Evolutionary conservation across 305 asterid genomes (phyloP).

Genomic region (Fraxinus nigra): DNA sequence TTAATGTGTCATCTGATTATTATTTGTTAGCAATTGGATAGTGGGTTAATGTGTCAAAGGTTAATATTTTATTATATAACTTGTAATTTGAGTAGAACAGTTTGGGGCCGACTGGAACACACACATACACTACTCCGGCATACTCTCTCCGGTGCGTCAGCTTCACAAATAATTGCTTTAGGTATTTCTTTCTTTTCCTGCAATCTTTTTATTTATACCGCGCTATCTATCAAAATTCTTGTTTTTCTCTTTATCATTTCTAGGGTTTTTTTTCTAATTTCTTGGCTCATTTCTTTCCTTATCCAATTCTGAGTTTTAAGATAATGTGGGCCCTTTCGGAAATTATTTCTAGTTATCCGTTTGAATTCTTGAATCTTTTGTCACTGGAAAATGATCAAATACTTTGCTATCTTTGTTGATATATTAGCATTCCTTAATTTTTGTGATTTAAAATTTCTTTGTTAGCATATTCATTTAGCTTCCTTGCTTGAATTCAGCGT

Average conservation of each 20-base stretch:
- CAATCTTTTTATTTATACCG: background rate
- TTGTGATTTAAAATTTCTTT: background rate
- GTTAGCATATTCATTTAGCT: background rate
- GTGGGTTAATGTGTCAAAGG: background rate
- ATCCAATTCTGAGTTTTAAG: background rate
- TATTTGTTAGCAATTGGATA: background rate
- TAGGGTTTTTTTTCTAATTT: background rate
- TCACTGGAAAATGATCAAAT: background rate
- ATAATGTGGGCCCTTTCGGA: background rate
- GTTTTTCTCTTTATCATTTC: background rate
- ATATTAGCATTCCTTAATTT: background rate
- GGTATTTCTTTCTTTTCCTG: background rate
- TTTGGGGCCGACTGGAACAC: background rate
- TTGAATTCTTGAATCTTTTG: background rate
- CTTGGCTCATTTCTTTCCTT: background rate
- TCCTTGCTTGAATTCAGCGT: background rate
- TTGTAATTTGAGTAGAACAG: background rate
- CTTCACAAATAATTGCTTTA: background rate
- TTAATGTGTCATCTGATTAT: background rate
- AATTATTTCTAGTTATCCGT: background rate
- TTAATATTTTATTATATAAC: too few species aligned
- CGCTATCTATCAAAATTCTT: background rate
- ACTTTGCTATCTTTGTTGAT: background rate
- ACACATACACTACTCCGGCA: background rate
- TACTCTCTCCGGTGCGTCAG: background rate